Evolutionary conservation across 495 filamentous ascomycete species (phyloP), one percentile per base, ranked within the genome.

Genomic region (Astrocystis sublimbata): DNA sequence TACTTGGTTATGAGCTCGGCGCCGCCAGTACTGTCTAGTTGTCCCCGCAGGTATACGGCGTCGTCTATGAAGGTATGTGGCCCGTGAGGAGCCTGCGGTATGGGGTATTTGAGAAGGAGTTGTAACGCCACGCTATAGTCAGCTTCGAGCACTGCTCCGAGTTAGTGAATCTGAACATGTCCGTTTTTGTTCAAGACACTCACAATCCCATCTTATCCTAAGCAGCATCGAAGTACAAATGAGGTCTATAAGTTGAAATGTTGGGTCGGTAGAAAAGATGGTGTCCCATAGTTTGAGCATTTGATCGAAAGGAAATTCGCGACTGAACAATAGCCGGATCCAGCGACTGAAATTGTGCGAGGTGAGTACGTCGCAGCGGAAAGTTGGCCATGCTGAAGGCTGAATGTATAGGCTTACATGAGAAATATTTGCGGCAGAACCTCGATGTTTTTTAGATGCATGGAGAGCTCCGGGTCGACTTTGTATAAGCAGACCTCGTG

Each of bases 341-440:
- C 94, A 99, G 49, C 94, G 92, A 65, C 92, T 96, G 28, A 5
- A 5, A 26, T 19, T n/a, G 6, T 15, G 6, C 10, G 24, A 7
- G n/a, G 33, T 68, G 55, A 63, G 68, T 53, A 63, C 60, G 24
- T 15, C 17, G 15, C 24, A 4, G 17, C 3, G 43, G 7, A 58
- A n/a, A 4, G 26, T 23, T 2, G 15, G 17, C 17, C 7, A 24
- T 17, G 1, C n/a, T n/a, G n/a, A n/a, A n/a, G n/a, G n/a, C n/a
- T n/a, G n/a, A n/a, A n/a, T n/a, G 3, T 23, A 1, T 55, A 3
- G 51, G 77, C 86, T 76, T 73, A 93, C 89, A 97, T 96, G 33
- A 98, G 75, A 71, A 98, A 99, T 46, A 99, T 89, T 64, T 99
- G 94, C 3, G 94, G 96, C n/a, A 98, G 74, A 62, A 99, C 87